Evolutionary conservation across 2,329 filamentous ascomycete species (phyloP).

Genomic region (Talaromyces sp.): DNA sequence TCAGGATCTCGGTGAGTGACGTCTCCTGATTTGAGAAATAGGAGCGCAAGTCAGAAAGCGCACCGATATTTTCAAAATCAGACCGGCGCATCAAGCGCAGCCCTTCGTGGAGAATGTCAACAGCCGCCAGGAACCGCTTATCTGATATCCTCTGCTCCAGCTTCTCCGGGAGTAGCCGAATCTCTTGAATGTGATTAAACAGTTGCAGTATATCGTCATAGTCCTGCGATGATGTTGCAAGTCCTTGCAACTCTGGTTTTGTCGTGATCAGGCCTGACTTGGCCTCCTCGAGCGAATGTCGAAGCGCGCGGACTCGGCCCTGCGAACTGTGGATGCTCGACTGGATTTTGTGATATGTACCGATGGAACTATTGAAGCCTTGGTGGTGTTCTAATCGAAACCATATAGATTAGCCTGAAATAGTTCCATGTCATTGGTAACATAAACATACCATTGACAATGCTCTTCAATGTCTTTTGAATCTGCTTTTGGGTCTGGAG

Average conservation of each 20-base stretch:
- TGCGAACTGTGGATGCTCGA: slow-evolving; percentile 86
- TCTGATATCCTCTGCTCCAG: slow-evolving; percentile 92
- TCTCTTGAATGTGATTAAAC: slow-evolving; percentile 76
- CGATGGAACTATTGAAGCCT: slow-evolving; percentile 97
- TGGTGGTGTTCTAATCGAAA: slow-evolving; percentile 73
- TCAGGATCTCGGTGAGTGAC: slow-evolving; percentile 82
- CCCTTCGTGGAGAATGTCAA: slow-evolving; percentile 85
- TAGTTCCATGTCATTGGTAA: not conserved
- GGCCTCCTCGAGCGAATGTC: slow-evolving; percentile 73
- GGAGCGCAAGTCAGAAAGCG: slow-evolving; percentile 73
- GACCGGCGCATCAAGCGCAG: slow-evolving; percentile 76
- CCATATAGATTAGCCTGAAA: not conserved
- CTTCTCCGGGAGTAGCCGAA: slow-evolving; percentile 84
- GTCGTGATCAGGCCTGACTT: slow-evolving; percentile 77
- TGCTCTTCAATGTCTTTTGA: slow-evolving; percentile 86
- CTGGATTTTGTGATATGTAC: slow-evolving; percentile 98
- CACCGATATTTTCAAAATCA: slow-evolving; percentile 86
- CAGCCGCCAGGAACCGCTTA: slow-evolving; percentile 87
- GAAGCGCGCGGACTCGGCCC: slow-evolving; percentile 72
- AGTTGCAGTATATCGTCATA: slow-evolving; percentile 87
- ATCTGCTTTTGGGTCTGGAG: slow-evolving; percentile 76
- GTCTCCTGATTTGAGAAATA: slow-evolving; percentile 93
- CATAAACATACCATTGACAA: slow-evolving; percentile 66
- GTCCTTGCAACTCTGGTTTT: slow-evolving; percentile 83
- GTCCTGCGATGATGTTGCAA: slow-evolving; percentile 79